These are phyloP conservation scores for Malassezia slooffiae DNA, from an alignment of 1,284 basidiomycete species.

Conservation along the genomic window DNA sequence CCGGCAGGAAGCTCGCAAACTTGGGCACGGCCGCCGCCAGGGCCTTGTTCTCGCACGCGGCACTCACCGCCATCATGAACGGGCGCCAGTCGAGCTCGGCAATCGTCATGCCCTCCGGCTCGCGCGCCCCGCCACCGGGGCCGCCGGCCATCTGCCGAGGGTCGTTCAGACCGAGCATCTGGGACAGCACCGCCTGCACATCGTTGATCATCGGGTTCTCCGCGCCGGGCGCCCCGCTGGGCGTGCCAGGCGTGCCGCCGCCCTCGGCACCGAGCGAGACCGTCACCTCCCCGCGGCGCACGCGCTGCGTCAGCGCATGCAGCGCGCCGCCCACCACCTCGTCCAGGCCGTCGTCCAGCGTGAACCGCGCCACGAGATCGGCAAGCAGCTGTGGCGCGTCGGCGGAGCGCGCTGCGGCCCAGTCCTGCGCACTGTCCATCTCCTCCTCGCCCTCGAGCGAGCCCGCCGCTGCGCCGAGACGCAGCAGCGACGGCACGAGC, in stretches of 20 bases:
- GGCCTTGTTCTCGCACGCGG: constrained; percentile 66
- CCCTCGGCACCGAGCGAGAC: too few relatives aligned
- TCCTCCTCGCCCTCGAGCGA: constrained; percentile 22
- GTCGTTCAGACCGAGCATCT: constrained; percentile 12
- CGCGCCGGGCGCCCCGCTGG: constrained; percentile 6
- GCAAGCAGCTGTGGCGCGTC: constrained; percentile 50
- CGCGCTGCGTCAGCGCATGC: constrained; percentile 28
- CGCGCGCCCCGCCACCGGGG: too few relatives aligned
- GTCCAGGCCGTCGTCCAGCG: constrained; percentile 45
- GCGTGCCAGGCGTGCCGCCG: too few relatives aligned
- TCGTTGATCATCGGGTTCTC: background rate
- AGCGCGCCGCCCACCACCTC: constrained; percentile 48
- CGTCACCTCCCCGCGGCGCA: constrained; percentile 36
- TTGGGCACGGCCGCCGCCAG: constrained; percentile 57
- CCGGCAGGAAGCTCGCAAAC: constrained; percentile 62
- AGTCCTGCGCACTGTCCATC: constrained; percentile 13
- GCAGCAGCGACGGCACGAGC: constrained; percentile 50
- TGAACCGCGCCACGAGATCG: constrained; percentile 50
- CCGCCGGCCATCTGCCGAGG: background rate
- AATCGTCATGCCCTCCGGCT: constrained; percentile 41
- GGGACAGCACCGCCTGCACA: constrained; percentile 5
- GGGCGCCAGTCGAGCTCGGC: constrained; percentile 62
- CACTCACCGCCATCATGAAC: constrained; percentile 68
- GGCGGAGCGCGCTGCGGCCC: constrained; percentile 40
- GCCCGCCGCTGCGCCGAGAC: constrained; percentile 45